Conservation (phyloP, 2,329 filamentous ascomycete species). For the Atkinsonella hypoxylon region DNA sequence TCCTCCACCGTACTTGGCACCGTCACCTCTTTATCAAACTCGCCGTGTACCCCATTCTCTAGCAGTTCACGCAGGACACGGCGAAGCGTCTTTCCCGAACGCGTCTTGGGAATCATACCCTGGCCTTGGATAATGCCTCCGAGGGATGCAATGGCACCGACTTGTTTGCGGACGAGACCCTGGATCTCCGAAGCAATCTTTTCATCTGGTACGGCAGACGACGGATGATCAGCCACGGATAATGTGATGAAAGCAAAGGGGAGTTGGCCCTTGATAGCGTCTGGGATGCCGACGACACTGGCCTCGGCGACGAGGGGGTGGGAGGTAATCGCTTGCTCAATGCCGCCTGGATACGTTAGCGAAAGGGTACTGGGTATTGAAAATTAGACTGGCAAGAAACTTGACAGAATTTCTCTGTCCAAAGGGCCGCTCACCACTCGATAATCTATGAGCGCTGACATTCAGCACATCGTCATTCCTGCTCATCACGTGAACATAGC, state of each 20-base stretch:
- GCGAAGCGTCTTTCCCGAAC: conserved; percentile 82
- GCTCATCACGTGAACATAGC: conserved; percentile 53
- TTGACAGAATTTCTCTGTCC: too few relatives aligned
- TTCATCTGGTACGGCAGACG: conserved; percentile 35
- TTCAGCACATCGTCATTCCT: conserved; percentile 81
- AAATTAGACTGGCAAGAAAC: too few relatives aligned
- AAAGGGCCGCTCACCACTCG: conserved; percentile 50
- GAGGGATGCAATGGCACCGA: conserved; percentile 76
- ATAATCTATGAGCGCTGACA: conserved; percentile 85
- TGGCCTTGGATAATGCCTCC: conserved; percentile 77
- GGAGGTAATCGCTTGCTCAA: conserved; percentile 81
- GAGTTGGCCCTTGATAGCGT: conserved; percentile 76
- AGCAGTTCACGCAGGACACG: conserved; percentile 72
- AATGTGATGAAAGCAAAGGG: conserved; percentile 77
- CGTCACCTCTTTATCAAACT: conserved; percentile 59
- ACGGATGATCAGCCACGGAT: conserved; percentile 32
- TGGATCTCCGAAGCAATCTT: conserved; percentile 52
- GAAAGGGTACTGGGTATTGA: background rate
- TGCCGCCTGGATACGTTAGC: conserved; percentile 44
- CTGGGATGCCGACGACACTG: conserved; percentile 77
- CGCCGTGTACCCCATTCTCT: conserved; percentile 66
- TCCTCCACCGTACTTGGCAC: conserved; percentile 85
- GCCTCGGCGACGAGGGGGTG: conserved; percentile 72
- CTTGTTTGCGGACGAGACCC: conserved; percentile 59
- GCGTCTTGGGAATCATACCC: conserved; percentile 82